Base-by-base conservation (phyloP, 2,329 filamentous ascomycete species). In the Arachnopeziza araneosa region DNA sequence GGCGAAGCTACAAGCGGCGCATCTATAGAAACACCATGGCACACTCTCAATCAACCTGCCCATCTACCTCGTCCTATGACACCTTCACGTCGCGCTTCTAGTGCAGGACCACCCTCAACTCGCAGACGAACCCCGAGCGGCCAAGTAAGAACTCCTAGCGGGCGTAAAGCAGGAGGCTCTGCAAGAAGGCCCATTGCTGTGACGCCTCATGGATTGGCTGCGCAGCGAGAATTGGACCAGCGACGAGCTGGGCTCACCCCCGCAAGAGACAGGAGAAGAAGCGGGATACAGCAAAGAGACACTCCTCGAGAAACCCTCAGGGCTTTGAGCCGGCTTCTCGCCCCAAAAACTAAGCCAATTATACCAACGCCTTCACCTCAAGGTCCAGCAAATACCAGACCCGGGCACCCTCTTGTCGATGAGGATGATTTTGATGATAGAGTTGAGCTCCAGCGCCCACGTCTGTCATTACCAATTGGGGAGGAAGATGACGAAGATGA, bases 141-240 rank as follows among this genome's bases (percentile, higher is more conserved):
- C 26, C 26, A 67, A 55, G 51, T 61, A 24, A 68, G 66, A 56
- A 73, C 69, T 12, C 70, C 70, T 21, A 63, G 64, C 14, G 63
- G 57, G 19, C 60, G 60, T 3, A 64, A 60, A 54, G 26, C 60
- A 14, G 60, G 54, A 59, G 67, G 69, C 4, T 71, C 70, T 49
- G 67, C 58, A 19, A 67, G 63, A 55, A 68, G 68, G 52, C 52
- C 62, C 14, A 60, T 64, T 53, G 63, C 61, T 17, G 56, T 70
- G 8, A 87, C 85, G 21, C 85, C 85, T 0, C 85, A 88, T 69
- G 83, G 81, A 53, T 81, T 80, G 66, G 84, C 84, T 12, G 85
- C 85, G 51, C 80, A 79, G 54, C 78, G 81, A 52, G 80, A 83
- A 32, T 77, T 87, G 56, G 79, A 86, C 65, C 78, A 81, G 63